Evolutionary conservation across 1,284 basidiomycete genomes (phyloP), one percentile per base, ranked within the genome.

Genomic region (Pterula multifida): DNA sequence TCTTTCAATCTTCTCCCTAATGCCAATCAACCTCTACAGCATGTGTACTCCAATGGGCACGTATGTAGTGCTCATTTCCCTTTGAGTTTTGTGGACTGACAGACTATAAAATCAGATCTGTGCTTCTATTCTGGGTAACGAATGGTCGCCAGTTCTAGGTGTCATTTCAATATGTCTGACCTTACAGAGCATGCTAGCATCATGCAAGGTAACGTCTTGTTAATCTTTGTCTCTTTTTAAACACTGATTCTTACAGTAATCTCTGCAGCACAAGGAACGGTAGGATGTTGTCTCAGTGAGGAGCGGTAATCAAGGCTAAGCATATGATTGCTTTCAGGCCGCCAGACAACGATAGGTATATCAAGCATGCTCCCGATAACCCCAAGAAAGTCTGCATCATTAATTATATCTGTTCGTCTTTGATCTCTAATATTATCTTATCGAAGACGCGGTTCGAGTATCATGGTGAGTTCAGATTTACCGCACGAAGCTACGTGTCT

Each of bases 21-120:
- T 26, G 45, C 26, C 45, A 26, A 32, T 15, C 25, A 13, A 35
- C 51, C 52, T 49, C 39, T 46, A 51, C 22, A 86, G 85, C 86
- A 89, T 59, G 83, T 89, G 46, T 90, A 90, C 61, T 87, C 85
- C 6, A 90, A 90, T 61, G 86, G 86, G 46, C 86, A 89, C 70
- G 86, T 87, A 65, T 56, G 80, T 67, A 49, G 50, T 26, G 32
- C 32, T 51, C 50, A 25, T 51, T 36, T 22, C 45, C 45, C 17
- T 36, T 22, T 51, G 32, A 35, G 22, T 50, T 26, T 49, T 32
- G 13, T 28, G 13, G 12, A 23, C 36, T 36, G 26, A 17, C 39
- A 32, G 36, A 26, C 17, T 22, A 6, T 26, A 35, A 25, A 21
- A 26, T 4, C 46, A 88, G 83, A 89, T 89, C 57, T 90, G 87